Evolutionary conservation across 2,329 filamentous ascomycete genomes (phyloP).

Genomic region (Fusarium sp.): DNA sequence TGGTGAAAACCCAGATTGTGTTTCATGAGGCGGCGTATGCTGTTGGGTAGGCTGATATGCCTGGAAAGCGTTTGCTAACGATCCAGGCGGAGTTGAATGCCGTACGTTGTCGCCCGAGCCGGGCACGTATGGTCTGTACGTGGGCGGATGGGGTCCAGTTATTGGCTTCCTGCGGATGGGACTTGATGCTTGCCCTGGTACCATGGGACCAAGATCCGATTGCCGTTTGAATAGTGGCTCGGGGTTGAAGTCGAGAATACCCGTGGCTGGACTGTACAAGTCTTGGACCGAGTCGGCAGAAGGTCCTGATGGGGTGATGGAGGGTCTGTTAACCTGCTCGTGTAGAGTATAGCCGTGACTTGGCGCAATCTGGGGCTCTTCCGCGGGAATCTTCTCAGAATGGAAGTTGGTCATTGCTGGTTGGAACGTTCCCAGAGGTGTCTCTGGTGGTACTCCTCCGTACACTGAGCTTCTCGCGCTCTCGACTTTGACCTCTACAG

Average conservation of each 20-base stretch:
- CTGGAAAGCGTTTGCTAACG: slow-evolving; percentile 4
- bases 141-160: background rate
- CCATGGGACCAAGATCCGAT: background rate
- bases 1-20: background rate
- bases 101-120: background rate
- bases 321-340: background rate
- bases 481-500: background rate
- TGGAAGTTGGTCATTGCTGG: background rate
- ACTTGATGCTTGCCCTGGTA: background rate
- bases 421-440: background rate
- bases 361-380: background rate
- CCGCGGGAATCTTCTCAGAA: slow-evolving; percentile 5
- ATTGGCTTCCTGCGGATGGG: slow-evolving; percentile 32
- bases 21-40: background rate
- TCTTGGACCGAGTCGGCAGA: background rate
- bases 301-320: background rate
- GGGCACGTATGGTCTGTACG: slow-evolving; percentile 24
- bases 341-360: background rate
- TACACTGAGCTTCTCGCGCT: slow-evolving; percentile 3
- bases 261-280: slow-evolving; percentile 18
- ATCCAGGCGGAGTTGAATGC: slow-evolving; percentile 10
- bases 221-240: background rate
- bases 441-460: background rate
- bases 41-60: slow-evolving; percentile 18
- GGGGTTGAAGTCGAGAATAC: slow-evolving; percentile 8